Evolutionary conservation across 2,329 filamentous ascomycete genomes (phyloP), one percentile per base, ranked within the genome.

Genomic region (Hypoxylon sp.): DNA sequence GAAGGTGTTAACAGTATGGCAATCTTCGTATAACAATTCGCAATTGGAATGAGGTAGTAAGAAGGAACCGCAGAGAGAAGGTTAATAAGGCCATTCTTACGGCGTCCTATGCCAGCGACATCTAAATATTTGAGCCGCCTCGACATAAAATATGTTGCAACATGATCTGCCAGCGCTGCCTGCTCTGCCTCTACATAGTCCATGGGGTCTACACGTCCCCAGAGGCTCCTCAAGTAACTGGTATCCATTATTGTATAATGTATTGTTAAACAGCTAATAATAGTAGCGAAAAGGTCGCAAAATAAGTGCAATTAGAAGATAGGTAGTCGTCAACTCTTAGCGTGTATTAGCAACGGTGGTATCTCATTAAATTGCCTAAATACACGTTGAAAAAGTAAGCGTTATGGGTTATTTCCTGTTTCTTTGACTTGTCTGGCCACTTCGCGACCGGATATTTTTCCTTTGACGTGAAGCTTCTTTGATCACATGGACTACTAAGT

Each of bases 41-140:
- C 11, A 30, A 30, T 30, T 8, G 11, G 29, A n/a, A 30, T 27
- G 12, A 19, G 16, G n/a, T 16, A 21, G n/a, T n/a, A 4, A 21
- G 14, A 37, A 14, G 5, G 30, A 21, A 34, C 5, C 5, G 1
- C 11, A 30, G 5, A 19, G 5, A 45, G 6, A 46, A 43, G 21
- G 16, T 5, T 27, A 50, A 21, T 12, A 19, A 25, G 39, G 12
- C 9, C 2, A 30, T 58, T n/a, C 63, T 66, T 59, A 66, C 63
- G 59, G n/a, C 43, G 14, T 9, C 63, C 63, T 50, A 59, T 32
- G 5, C 63, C 63, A 5, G 43, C 54, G 2, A 66, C 12, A 19
- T 55, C 63, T 21, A 52, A 1, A 37, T 66, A 66, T 32, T 21
- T 12, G 14, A 66, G 53, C 12, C n/a, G 5, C 3, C 53, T 46